phyloP scores from a whole-genome alignment of 2,329 filamentous ascomycete genomes.

The Coniochaeta hoffmannii region DNA sequence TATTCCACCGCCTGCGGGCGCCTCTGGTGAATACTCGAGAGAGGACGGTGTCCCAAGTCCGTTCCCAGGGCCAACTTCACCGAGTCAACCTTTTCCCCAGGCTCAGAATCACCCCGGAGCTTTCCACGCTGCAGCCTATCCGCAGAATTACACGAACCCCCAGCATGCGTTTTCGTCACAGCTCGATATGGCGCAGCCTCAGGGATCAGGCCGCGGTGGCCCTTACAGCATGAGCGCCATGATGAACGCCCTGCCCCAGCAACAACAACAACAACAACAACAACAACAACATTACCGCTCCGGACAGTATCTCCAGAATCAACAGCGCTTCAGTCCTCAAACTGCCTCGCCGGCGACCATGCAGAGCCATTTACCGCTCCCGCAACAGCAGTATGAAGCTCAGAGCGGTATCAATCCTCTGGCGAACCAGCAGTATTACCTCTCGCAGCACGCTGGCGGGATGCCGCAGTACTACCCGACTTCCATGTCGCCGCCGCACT shows the following conservation, averaged over 20 bases:
- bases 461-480: conserved; percentile 36
- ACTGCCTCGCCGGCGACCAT: conserved; percentile 17
- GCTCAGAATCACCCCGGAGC: conserved; percentile 3
- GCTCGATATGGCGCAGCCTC: conserved; percentile 30
- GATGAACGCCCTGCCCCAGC: conserved; percentile 34
- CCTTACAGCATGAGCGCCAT: conserved; percentile 42
- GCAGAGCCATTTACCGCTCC: conserved; percentile 6
- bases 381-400: conserved; percentile 25
- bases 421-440: conserved; percentile 37
- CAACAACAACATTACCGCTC: conserved; percentile 31
- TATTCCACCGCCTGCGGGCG: neutral
- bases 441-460: conserved; percentile 31
- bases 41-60: neutral
- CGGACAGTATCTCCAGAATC: conserved; percentile 27
- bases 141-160: conserved; percentile 22
- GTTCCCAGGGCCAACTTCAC: neutral
- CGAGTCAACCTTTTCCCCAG: neutral
- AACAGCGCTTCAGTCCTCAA: conserved; percentile 22
- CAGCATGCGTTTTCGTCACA: conserved; percentile 34
- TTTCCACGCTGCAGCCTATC: neutral
- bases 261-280: too few species aligned
- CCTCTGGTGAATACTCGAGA: neutral
- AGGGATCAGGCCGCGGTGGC: conserved; percentile 21
- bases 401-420: conserved; percentile 29
- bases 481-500: conserved; percentile 30